phyloP scores from a whole-genome alignment of 768 basidiomycete species.

The Suillus spraguei region DNA sequence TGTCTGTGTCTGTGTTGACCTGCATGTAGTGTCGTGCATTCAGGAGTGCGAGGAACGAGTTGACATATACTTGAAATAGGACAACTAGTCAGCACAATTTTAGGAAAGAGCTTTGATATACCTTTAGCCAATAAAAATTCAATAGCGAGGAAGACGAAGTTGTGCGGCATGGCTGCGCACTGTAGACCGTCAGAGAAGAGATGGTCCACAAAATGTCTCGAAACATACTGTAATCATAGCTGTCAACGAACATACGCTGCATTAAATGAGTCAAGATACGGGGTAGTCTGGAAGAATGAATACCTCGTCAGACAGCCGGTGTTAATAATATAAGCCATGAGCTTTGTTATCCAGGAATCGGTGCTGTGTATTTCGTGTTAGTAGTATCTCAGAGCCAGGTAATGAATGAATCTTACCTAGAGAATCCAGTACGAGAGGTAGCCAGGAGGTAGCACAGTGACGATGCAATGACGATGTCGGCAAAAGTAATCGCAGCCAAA shows the following conservation, averaged over 20 bases:
- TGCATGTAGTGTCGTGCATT: neutral
- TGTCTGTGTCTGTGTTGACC: neutral
- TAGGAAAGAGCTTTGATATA: neutral
- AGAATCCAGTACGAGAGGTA: neutral
- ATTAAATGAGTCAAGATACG: neutral
- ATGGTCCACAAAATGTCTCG: neutral
- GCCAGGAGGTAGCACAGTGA: neutral
- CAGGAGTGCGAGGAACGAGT: neutral
- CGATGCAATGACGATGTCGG: neutral
- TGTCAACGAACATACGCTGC: neutral
- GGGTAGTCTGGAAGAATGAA: neutral
- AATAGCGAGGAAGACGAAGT: neutral
- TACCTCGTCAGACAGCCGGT: neutral
- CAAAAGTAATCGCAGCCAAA: neutral
- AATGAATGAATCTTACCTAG: neutral
- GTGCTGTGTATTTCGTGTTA: neutral
- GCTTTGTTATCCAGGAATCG: neutral
- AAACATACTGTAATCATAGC: neutral
- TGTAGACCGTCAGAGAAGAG: neutral
- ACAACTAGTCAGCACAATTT: neutral
- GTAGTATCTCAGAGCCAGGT: neutral
- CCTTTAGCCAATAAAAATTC: neutral
- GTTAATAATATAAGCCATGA: neutral
- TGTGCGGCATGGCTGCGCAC: neutral
- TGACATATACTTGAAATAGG: neutral